Evolutionary conservation across 768 basidiomycete species (phyloP).

Genomic region (Russula griseocarnosa): DNA sequence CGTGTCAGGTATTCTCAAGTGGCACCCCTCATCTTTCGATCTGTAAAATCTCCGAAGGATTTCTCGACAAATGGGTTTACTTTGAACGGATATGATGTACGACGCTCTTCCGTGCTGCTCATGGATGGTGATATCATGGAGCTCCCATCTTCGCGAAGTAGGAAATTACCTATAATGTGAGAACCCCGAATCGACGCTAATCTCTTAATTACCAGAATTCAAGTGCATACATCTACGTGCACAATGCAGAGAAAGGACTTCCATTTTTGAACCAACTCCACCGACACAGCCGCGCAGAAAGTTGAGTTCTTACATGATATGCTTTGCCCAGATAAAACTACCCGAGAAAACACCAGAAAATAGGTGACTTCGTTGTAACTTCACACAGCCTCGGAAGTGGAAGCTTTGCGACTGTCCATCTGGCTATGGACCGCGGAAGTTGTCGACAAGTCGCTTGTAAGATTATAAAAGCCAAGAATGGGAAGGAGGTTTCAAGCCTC

Average conservation of each 20-base stretch:
- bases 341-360: slow-evolving; percentile 39
- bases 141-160: slow-evolving; percentile 65
- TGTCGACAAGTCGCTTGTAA: slow-evolving; percentile 81
- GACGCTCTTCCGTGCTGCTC: slow-evolving; percentile 63
- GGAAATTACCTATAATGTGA: slow-evolving; percentile 13
- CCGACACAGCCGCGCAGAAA: slow-evolving; percentile 52
- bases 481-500: slow-evolving; percentile 54
- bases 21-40: neutral
- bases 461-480: slow-evolving; percentile 63
- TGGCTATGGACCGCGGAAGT: slow-evolving; percentile 61
- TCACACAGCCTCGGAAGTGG: slow-evolving; percentile 77
- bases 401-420: slow-evolving; percentile 77
- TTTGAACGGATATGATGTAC: slow-evolving; percentile 65
- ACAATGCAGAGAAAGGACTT: slow-evolving; percentile 48
- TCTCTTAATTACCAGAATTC: slow-evolving; percentile 46
- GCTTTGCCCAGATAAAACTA: neutral
- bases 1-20: slow-evolving; percentile 57
- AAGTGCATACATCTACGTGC: slow-evolving; percentile 59
- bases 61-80: slow-evolving; percentile 70
- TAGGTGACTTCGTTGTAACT: slow-evolving; percentile 69
- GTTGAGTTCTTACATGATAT: slow-evolving; percentile 35
- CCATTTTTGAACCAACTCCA: slow-evolving; percentile 60
- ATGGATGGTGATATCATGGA: slow-evolving; percentile 72
- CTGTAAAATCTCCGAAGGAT: slow-evolving; percentile 45
- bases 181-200: slow-evolving; percentile 2